Base-by-base conservation (phyloP, 495 filamentous ascomycete species). In the Aspergillus carlsbadensis region DNA sequence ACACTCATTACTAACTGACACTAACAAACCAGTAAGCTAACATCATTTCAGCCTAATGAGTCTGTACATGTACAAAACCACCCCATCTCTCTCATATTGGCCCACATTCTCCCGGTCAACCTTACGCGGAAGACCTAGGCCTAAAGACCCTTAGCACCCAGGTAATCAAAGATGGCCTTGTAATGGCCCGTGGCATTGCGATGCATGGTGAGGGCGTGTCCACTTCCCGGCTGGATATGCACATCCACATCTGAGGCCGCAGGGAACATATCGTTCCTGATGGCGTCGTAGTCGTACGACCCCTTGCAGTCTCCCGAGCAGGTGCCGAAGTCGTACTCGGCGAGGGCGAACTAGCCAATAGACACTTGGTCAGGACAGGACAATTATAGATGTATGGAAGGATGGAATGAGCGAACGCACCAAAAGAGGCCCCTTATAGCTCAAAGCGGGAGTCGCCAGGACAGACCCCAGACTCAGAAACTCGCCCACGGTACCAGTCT, bases 181-280 rank as follows among this genome's bases (percentile, higher is more conserved):
- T 33, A 54, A 34, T 40, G 36, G 2, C 21, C 51, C 40, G 51
- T 43, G 1, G 51, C 51, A 35, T 54, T 54, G n/a, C 3, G 5
- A 22, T 54, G 51, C 51, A 54, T 26, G 6, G 37, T 54, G 21
- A 54, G 7, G 8, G 51, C 39, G 33, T 54, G 51, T 10, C 51
- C 51, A 22, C 29, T 44, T 2, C 40, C 40, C 1, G 37, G 39
- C 51, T 54, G 51, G 24, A 54, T 41, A 35, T 44, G 39, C 29
- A 42, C 40, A 21, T n/a, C 26, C 5, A 54, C 36, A 11, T 40
- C n/a, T 0, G n/a, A 11, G 7, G 51, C 51, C 1, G 14, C 20
- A 0, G 39, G 39, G 14, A 54, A 44, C n/a, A 35, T 8, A n/a
- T 17, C 18, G 6, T 1, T 1, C 17, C n/a, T 18, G 0, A 44